Conservation (phyloP, 2,329 filamentous ascomycete species). For the Neopestalotiopsis sp. region DNA sequence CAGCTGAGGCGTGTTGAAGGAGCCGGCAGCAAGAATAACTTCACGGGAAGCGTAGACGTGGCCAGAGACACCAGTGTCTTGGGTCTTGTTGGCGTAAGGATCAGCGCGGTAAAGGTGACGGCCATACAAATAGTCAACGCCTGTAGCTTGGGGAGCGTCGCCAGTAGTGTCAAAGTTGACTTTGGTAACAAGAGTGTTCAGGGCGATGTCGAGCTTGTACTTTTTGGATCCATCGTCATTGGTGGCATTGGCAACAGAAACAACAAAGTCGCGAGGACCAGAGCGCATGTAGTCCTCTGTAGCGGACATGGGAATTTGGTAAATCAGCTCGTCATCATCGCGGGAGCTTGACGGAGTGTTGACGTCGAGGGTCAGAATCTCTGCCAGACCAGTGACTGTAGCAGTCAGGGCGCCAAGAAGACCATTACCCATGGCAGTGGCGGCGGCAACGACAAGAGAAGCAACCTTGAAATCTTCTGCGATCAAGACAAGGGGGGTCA, state of each 20-base stretch:
- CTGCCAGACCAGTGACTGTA: conserved; percentile 18
- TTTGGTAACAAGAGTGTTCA: conserved; percentile 31
- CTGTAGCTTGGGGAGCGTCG: conserved; percentile 22
- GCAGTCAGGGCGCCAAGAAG: conserved; percentile 12
- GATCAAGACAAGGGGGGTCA: conserved; percentile 50
- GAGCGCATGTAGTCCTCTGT: conserved; percentile 46
- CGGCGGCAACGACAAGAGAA: conserved; percentile 18
- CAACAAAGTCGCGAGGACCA: conserved; percentile 54
- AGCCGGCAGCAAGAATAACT: conserved; percentile 37
- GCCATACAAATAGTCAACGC: conserved; percentile 27
- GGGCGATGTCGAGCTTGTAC: conserved; percentile 46
- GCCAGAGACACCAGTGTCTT: conserved; percentile 15
- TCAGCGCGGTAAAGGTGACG: conserved; percentile 28
- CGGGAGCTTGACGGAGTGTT: conserved; percentile 14
- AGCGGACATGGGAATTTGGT: conserved; percentile 52
- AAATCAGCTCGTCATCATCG: conserved; percentile 48
- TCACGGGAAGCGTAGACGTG: conserved; percentile 26
- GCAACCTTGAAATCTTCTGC: conserved; percentile 48
- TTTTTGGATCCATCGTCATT: conserved; percentile 39
- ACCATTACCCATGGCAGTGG: conserved; percentile 16
- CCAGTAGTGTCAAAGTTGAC: conserved; percentile 24
- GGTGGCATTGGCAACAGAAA: conserved; percentile 44
- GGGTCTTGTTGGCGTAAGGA: conserved; percentile 9
- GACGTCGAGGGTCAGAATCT: conserved; percentile 19
- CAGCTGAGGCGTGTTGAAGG: conserved; percentile 38